Evolutionary conservation across 1,139 yeast genomes (phyloP).

Genomic region (Lodderomyces beijingensis): DNA sequence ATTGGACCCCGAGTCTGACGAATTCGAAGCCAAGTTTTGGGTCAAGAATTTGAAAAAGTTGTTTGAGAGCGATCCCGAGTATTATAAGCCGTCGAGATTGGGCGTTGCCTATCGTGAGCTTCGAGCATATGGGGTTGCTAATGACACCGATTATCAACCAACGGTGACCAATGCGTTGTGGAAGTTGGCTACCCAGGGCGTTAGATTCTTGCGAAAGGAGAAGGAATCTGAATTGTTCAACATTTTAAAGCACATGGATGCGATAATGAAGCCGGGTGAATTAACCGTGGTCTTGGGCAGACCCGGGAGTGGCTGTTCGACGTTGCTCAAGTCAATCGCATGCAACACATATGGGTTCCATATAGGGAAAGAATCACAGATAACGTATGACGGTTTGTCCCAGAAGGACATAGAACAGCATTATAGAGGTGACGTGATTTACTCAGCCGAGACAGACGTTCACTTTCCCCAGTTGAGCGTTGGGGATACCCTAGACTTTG

Average conservation of each 20-base stretch:
- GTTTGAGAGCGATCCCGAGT: constrained; percentile 12
- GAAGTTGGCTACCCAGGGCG: constrained; percentile 17
- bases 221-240: constrained; percentile 23
- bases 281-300: constrained; percentile 34
- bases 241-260: constrained; percentile 34
- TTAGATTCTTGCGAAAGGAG: constrained; percentile 41
- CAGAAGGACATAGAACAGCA: constrained; percentile 43
- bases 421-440: constrained; percentile 47
- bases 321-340: constrained; percentile 32
- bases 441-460: constrained; percentile 49
- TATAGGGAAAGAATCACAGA: constrained; percentile 23
- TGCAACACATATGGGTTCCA: constrained; percentile 34
- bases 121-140: constrained; percentile 70
- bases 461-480: constrained; percentile 53
- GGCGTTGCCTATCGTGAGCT: constrained; percentile 69
- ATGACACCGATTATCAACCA: constrained; percentile 76
- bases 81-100: constrained; percentile 57
- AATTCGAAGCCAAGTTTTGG: constrained; percentile 49
- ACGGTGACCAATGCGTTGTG: constrained; percentile 56
- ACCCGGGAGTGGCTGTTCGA: constrained; percentile 37
- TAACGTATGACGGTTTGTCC: constrained; percentile 47
- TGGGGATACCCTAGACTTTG: constrained; percentile 46
- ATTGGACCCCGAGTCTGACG: constrained; percentile 14
- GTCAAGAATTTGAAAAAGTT: constrained; percentile 58
- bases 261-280: constrained; percentile 31